Conservation (phyloP, 2,329 filamentous ascomycete genomes). For the Aspergillus sp. region DNA sequence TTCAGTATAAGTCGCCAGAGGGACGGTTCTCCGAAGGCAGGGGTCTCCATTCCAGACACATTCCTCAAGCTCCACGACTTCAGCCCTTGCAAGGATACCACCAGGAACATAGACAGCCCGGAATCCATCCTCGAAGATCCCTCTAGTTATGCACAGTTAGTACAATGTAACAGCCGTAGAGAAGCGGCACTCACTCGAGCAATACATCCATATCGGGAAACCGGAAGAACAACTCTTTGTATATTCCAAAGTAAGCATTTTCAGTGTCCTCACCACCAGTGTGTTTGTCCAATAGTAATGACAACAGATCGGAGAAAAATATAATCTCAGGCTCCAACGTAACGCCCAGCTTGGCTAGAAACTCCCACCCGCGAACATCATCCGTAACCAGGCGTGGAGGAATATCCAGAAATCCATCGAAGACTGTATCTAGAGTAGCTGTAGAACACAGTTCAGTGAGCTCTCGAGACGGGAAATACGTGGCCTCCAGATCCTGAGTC, state of each 20-base stretch:
- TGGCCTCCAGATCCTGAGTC: neutral
- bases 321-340: neutral
- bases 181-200: neutral
- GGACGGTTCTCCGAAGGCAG: neutral
- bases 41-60: conserved; percentile 7
- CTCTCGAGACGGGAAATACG: neutral
- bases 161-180: neutral
- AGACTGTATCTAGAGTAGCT: neutral
- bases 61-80: neutral
- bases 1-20: neutral
- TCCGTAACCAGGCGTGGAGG: neutral
- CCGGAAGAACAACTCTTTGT: neutral
- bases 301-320: neutral
- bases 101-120: neutral
- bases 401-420: neutral
- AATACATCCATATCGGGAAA: neutral
- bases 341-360: neutral
- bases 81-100: too few relatives aligned
- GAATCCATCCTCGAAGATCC: neutral
- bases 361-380: neutral
- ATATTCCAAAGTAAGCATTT: neutral
- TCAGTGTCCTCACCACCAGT: neutral
- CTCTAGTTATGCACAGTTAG: neutral
- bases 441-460: neutral
- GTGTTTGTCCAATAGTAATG: neutral